Evolutionary conservation across 352 stramenopile genomes (phyloP).

Genomic region (Pythium periplocum): DNA sequence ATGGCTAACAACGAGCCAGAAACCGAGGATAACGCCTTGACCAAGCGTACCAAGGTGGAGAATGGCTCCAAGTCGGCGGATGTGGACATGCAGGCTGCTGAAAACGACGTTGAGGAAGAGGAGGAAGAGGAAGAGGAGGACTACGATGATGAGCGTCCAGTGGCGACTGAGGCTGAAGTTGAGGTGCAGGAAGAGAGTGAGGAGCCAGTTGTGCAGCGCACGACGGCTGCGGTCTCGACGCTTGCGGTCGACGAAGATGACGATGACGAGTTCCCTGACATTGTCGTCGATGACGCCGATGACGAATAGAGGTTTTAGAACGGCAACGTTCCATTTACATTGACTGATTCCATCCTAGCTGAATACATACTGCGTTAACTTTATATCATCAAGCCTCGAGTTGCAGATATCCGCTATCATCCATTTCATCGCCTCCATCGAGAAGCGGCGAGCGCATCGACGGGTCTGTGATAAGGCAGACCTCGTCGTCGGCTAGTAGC

Average conservation of each 20-base stretch:
- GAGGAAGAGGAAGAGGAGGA: conserved; percentile 26
- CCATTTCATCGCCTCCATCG: conserved; percentile 31
- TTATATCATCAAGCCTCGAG: conserved; percentile 22
- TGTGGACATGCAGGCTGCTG: conserved; percentile 19
- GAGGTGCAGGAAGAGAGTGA: conserved; percentile 18
- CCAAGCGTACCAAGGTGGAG: conserved; percentile 18
- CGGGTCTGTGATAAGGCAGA: conserved; percentile 54
- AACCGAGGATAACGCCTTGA: conserved; percentile 1
- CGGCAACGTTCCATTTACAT: too few species aligned
- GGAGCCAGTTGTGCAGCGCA: not conserved
- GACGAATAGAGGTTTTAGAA: conserved; percentile 25
- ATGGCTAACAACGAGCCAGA: conserved; percentile 4
- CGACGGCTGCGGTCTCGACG: not conserved
- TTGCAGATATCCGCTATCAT: conserved; percentile 41
- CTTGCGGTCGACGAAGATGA: conserved; percentile 22
- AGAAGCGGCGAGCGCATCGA: conserved; percentile 64
- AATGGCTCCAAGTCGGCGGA: conserved; percentile 36
- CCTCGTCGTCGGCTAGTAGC: conserved; percentile 38
- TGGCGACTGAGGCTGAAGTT: conserved; percentile 11
- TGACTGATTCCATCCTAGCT: too few species aligned
- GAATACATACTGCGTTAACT: too few species aligned
- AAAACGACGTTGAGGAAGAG: conserved; percentile 21
- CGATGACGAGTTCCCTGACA: conserved; percentile 81
- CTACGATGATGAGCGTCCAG: conserved; percentile 24
- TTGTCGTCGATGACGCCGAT: conserved; percentile 68